Base-by-base conservation (phyloP, 2,329 filamentous ascomycete species). In the Penicillium capsulatum region DNA sequence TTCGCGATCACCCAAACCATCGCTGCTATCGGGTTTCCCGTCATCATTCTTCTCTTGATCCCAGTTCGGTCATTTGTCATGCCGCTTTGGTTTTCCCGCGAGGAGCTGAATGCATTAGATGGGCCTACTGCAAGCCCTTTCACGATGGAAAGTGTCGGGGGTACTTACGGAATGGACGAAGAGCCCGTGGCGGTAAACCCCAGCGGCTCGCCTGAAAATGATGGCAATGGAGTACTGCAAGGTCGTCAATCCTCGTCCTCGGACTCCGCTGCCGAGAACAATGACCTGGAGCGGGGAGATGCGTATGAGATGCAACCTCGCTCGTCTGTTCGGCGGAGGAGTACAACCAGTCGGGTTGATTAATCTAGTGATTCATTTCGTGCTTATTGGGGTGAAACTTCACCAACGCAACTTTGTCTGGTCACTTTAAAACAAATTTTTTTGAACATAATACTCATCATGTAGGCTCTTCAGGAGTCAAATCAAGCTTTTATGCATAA, bases 1-100 rank as follows among this genome's bases (percentile, higher is more conserved):
- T 89, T 91, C 60, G 85, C 86, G 43, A 86, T 90, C 54, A 89
- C 86, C 0, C 82, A 91, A 66, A 90, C 86, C 0, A 83, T 90
- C 34, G 86, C 85, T 2, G 86, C 86, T 2, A 85, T 91, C 8
- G 86, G 86, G 0, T 91, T 90, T 51, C 86, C 86, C 7, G 74
- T 88, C 24, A 76, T 87, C 48, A 87, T 89, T 55, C 65, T 88
- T 33, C 63, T 79, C 11, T 69, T 88, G 4, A 81, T 88, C 16
- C 84, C 84, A 0, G 64, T 81, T 2, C 74, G 84, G 7, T 77
- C 81, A 2, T 68, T 79, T 43, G 45, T 87, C 4, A 68, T 89
- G 50, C 84, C 84, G 1, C 66, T 67, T 22, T 72, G 77, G 59
- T 82, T 88, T 50, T 71, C 69, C 0, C 56, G 65, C 0, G 72